A percentile compares a stretch with the other conserved stretches of the same genome.
Evolutionary conservation across 441 rosid genomes (phyloP).

Genomic region (Flueggea neowawraea): DNA sequence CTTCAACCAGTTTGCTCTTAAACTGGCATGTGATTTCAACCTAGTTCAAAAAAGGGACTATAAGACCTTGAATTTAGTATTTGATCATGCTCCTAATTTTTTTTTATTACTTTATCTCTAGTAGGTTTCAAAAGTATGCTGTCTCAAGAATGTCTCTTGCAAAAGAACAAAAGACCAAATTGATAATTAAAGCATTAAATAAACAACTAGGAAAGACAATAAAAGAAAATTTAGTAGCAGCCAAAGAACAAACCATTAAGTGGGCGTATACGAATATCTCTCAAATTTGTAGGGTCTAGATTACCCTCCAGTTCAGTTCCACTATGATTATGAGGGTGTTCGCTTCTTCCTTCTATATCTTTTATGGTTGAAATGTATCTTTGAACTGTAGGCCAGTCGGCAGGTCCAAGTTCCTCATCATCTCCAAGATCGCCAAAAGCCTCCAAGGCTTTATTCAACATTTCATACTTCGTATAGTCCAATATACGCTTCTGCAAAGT

Average conservation of each 20-base stretch:
- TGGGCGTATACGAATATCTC: slow-evolving; percentile 76
- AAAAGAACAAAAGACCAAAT: too few relatives aligned
- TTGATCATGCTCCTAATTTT: too few relatives aligned
- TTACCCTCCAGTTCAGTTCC: slow-evolving; percentile 35
- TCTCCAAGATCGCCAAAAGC: slow-evolving; percentile 90
- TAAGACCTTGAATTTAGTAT: too few relatives aligned
- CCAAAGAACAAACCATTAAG: slow-evolving; percentile 59
- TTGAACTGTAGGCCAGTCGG: slow-evolving; percentile 81
- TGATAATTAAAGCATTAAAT: neutral
- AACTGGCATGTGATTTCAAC: too few relatives aligned
- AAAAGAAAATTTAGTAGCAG: neutral
- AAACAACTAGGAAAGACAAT: neutral
- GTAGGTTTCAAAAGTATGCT: too few relatives aligned
- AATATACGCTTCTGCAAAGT: slow-evolving; percentile 64
- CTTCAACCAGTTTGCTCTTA: too few relatives aligned
- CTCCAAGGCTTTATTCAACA: slow-evolving; percentile 73
- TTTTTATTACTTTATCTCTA: too few relatives aligned
- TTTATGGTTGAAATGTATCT: slow-evolving; percentile 62
- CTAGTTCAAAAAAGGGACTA: too few relatives aligned
- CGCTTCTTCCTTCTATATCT: slow-evolving; percentile 42
- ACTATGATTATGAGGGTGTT: slow-evolving; percentile 36
- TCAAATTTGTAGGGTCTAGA: slow-evolving; percentile 54
- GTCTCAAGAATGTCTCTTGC: too few relatives aligned
- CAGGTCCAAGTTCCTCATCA: slow-evolving; percentile 97
- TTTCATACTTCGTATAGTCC: slow-evolving; percentile 82